Conservation (phyloP, 768 basidiomycete species). For the Termitomyces titanicus region DNA sequence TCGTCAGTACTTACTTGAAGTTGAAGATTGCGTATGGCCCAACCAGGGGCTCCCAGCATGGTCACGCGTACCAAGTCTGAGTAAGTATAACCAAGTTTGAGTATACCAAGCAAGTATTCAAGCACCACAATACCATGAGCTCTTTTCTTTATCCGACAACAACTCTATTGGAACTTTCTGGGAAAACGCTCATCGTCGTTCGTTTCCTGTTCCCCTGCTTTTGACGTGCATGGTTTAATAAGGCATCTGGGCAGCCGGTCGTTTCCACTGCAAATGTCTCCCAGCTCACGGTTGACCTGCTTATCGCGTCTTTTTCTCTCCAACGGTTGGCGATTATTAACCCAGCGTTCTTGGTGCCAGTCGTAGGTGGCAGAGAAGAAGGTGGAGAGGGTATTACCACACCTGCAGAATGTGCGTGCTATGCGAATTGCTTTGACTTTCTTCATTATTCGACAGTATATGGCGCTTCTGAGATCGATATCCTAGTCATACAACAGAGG, state of each 20-base stretch:
- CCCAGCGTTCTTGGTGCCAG: conserved; percentile 58
- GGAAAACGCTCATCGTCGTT: conserved; percentile 44
- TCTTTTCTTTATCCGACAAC: conserved; percentile 23
- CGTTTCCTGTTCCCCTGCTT: conserved; percentile 18
- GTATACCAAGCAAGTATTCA: too few relatives aligned
- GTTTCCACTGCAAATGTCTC: conserved; percentile 80
- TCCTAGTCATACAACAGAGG: conserved; percentile 74
- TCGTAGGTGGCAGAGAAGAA: conserved; percentile 70
- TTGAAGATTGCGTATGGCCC: too few relatives aligned
- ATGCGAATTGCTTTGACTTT: background rate
- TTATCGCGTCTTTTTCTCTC: conserved; percentile 65
- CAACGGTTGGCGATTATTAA: conserved; percentile 62
- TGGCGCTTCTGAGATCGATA: conserved; percentile 41
- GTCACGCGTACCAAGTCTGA: too few relatives aligned
- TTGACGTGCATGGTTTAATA: conserved; percentile 8
- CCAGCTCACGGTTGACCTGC: conserved; percentile 74
- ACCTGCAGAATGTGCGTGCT: conserved; percentile 66
- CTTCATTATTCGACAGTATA: conserved; percentile 47
- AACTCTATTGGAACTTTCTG: conserved; percentile 22
- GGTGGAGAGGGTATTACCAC: conserved; percentile 60
- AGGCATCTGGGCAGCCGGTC: conserved; percentile 43
- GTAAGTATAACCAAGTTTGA: too few relatives aligned
- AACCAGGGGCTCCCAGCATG: too few relatives aligned
- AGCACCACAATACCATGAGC: background rate
- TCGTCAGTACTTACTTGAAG: too few relatives aligned